Evolutionary conservation across 257 asterid genomes (phyloP), one percentile per base, ranked within the genome.

Genomic region (Penstemon barbatus): DNA sequence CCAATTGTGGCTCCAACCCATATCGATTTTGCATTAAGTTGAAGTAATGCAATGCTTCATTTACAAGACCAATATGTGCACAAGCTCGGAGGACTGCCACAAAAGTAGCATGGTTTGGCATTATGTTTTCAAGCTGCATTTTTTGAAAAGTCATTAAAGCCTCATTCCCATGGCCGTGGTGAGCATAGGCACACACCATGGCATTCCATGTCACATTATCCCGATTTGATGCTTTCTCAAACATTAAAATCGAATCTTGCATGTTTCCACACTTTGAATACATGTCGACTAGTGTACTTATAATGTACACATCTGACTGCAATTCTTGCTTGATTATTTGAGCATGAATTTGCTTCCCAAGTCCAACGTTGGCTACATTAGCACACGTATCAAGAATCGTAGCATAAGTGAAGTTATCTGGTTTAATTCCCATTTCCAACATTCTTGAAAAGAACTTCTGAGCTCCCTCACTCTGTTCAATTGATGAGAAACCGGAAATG

Each of bases 261-360:
- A 90, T 61, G 84, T 81, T 77, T 65, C 97, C 98, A 52, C 98
- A 89, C 63, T 92, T 92, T 0, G 98, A 90, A 56, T 92, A 92
- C 98, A 92, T 92, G 81, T 92, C 98, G 40, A 92, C 98, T 40
- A 92, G 84, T 37, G 98, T 92, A 63, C 98, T 92, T 18, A 81
- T 73, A 43, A 92, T 87, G 68, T 83, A 92, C 54, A 76, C 92
- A 54, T 90, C 98, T 8, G 83, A 71, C 64, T 75, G 88, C 84
- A 90, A 60, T 59, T 92, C 97, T 69, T 86, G 89, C 85, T 92
- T 92, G 81, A 90, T 84, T 60, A 82, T 82, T 66, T 92, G 98
- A 33, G 93, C 95, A 62, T 92, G 98, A 68, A 92, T 84, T 79
- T 92, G 98, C 86, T 80, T 85, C 68, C 98, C 97, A 1, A 92